These are phyloP conservation scores for Arthroderma sp. DNA, from an alignment of 2,329 filamentous ascomycete genomes.

Conservation along the genomic window DNA sequence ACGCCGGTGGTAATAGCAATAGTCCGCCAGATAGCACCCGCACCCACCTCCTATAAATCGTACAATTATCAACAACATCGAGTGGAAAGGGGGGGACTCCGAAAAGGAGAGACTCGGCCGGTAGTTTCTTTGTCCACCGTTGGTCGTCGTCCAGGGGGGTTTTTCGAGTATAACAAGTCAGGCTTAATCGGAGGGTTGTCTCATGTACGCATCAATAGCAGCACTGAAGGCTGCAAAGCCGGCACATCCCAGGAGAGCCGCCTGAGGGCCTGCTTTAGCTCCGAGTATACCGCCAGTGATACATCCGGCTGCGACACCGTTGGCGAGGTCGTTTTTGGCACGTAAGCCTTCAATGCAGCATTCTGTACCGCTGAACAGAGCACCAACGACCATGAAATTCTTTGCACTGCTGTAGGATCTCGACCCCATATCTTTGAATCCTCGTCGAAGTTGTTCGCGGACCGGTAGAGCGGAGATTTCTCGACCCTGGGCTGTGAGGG, in stretches of 20 bases:
- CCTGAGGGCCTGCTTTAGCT: conserved; percentile 76
- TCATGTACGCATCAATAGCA: conserved; percentile 86
- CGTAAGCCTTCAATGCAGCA: conserved; percentile 84
- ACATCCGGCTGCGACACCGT: conserved; percentile 79
- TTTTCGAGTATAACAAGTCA: not conserved
- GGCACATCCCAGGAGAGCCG: conserved; percentile 72
- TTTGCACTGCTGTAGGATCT: conserved; percentile 73
- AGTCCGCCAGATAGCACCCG: not conserved
- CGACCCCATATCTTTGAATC: conserved; percentile 89
- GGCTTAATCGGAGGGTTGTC: conserved; percentile 50
- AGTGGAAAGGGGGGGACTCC: not conserved
- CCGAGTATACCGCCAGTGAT: conserved; percentile 82
- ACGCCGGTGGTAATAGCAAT: not conserved
- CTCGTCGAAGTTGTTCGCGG: conserved; percentile 67
- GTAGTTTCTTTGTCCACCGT: not conserved
- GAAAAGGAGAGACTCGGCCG: not conserved
- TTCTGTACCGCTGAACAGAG: conserved; percentile 83
- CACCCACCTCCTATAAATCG: not conserved
- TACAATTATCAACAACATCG: not conserved
- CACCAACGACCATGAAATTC: conserved; percentile 90
- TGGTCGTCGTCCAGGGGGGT: not conserved
- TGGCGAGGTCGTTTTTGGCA: conserved; percentile 85
- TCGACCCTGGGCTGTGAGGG: conserved; percentile 51
- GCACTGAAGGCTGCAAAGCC: conserved; percentile 89
- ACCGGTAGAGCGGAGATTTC: conserved; percentile 57